Percentiles rank a stretch among this genome's conserved stretches.
Conservation (phyloP, 2,329 filamentous ascomycete genomes). For the Trichoderma polysporum region DNA sequence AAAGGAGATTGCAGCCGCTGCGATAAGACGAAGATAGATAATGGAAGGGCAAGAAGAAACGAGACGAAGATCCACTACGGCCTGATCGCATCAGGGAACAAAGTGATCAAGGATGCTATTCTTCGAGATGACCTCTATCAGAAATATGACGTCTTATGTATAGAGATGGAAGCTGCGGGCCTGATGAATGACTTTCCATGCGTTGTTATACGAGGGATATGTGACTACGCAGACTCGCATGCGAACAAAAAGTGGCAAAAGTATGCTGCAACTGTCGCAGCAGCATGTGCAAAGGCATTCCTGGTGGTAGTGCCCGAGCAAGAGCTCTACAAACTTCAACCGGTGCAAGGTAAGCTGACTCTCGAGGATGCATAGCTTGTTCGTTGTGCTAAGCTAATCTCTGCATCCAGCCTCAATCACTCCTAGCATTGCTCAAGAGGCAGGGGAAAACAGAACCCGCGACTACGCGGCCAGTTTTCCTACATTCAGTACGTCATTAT, state of each 20-base stretch:
- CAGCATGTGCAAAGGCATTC: conserved; percentile 31
- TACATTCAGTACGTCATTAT: background rate
- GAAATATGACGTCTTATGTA: conserved; percentile 25
- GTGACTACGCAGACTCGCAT: conserved; percentile 42
- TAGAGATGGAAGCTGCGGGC: conserved; percentile 37
- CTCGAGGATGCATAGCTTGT: no score
- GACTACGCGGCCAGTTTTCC: background rate
- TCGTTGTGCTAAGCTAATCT: background rate
- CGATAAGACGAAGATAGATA: background rate
- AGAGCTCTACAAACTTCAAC: background rate
- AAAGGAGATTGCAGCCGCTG: background rate
- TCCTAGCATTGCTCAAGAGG: background rate
- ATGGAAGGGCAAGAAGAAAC: background rate
- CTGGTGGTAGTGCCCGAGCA: background rate
- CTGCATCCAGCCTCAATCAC: background rate
- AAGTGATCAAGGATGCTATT: conserved; percentile 37
- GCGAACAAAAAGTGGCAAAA: conserved; percentile 40
- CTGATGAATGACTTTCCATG: conserved; percentile 33
- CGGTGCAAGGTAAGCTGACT: background rate
- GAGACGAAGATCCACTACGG: conserved; percentile 24
- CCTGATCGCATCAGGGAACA: conserved; percentile 35
- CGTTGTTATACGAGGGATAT: conserved; percentile 41
- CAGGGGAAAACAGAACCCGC: background rate
- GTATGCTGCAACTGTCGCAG: conserved; percentile 38
- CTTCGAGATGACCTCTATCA: conserved; percentile 32